These are phyloP conservation scores for Globisporangium heterothallicum DNA, from an alignment of 352 stramenopile genomes.

Conservation along the genomic window DNA sequence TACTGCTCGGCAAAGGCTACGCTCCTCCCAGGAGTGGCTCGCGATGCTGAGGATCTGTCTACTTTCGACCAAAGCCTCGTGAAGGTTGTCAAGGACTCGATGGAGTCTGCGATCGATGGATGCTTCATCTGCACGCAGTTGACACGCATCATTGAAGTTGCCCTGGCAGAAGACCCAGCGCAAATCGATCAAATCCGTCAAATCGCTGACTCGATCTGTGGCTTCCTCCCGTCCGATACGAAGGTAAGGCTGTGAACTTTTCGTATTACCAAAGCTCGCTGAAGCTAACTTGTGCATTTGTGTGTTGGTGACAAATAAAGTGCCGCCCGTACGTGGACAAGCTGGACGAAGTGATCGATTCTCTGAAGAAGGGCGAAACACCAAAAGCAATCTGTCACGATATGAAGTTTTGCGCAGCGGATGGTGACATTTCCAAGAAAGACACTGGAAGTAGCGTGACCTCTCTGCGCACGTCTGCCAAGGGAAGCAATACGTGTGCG, in stretches of 20 bases:
- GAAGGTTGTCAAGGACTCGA: conserved; percentile 28
- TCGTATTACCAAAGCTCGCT: too few relatives aligned
- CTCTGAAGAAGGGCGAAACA: conserved; percentile 56
- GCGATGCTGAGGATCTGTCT: conserved; percentile 11
- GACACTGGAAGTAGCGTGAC: neutral
- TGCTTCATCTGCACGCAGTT: conserved; percentile 79
- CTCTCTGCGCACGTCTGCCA: conserved; percentile 1
- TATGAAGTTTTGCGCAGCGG: conserved; percentile 43
- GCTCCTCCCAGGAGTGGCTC: neutral
- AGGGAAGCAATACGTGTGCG: conserved; percentile 37
- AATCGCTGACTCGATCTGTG: conserved; percentile 58
- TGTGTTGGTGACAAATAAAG: conserved; percentile 22
- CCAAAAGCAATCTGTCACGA: conserved; percentile 59
- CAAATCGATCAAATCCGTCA: conserved; percentile 56
- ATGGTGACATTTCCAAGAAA: neutral
- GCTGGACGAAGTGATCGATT: conserved; percentile 56
- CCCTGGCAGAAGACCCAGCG: conserved; percentile 42
- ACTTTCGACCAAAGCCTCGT: conserved; percentile 24
- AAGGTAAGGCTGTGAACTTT: conserved; percentile 36
- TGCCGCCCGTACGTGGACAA: conserved; percentile 58
- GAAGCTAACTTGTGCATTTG: conserved; percentile 12
- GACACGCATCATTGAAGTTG: conserved; percentile 42
- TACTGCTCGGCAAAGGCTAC: conserved; percentile 31
- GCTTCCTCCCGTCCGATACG: conserved; percentile 44
- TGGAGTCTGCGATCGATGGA: conserved; percentile 27